Evolutionary conservation across 2,329 filamentous ascomycete genomes (phyloP), one percentile per base, ranked within the genome.

Genomic region (Drechslerella stenobrocha): DNA sequence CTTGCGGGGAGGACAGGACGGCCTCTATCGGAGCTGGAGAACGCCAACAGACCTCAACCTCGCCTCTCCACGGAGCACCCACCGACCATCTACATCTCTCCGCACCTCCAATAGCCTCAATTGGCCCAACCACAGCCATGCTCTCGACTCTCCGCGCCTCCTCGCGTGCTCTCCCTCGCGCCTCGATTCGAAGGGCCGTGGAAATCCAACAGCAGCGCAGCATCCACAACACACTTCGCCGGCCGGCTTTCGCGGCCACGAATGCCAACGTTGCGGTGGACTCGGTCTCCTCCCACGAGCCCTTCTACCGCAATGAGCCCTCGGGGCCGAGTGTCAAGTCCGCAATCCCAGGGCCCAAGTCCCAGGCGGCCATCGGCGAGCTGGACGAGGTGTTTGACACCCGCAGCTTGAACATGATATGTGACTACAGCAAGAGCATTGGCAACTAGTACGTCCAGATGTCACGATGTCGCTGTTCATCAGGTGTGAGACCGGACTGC

Each of bases 381-480:
- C 76, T 82, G 44, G 76, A 81, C 69, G 74, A 76, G 52, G 76
- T 82, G 69, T 82, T 81, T 67, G 81, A 82, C 72, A 80, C 79
- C 30, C 77, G 81, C 46, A 80, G 79, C 57, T 76, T 82, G 58
- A 79, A 81, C 74, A 81, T 82, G 73, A 77, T 82, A 53, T 80
- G 79, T 55, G 78, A 82, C 73, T 82, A 82, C 70, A 75, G 79
- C 50, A 79, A 81, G 76, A 81, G 79, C 73, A 73, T 76, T 44
- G 81, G 80, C 53, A 82, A 82, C 75, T 82, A 82, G 63, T 67
- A 60, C 18, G 63, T 59, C 15, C 28, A 9, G 13, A 37, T 40
- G 22, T 42, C 37, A 42, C 5, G 34, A n/a, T n/a, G 34, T n/a
- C 6, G 24, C 4, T 35, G 44, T 48, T 13, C 11, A 7, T 7